These are phyloP conservation scores for Fraxinus anomala DNA, from an alignment of 257 asterid genomes.

Conservation along the genomic window DNA sequence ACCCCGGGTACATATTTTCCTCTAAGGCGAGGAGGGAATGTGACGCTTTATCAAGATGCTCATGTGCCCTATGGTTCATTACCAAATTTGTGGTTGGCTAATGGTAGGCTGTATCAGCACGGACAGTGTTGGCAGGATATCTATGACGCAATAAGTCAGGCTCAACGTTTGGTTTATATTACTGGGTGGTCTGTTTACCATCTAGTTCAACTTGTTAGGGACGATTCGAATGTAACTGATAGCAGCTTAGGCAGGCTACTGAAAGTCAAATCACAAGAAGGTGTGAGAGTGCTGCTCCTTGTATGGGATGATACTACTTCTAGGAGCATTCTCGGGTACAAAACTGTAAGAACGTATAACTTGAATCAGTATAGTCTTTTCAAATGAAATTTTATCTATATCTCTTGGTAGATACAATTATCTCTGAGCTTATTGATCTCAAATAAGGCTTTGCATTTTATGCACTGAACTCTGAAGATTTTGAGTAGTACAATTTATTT, in stretches of 20 bases:
- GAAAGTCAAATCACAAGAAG: slow-evolving; percentile 80
- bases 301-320: slow-evolving; percentile 96
- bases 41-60: slow-evolving; percentile 80
- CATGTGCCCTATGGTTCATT: slow-evolving; percentile 57
- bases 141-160: slow-evolving; percentile 59
- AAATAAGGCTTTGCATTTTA: not conserved
- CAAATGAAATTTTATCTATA: too few species aligned
- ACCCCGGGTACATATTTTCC: slow-evolving; percentile 90
- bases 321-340: slow-evolving; percentile 66
- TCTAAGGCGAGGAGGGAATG: slow-evolving; percentile 66
- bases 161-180: slow-evolving; percentile 70
- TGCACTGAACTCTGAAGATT: not conserved
- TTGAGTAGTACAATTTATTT: not conserved
- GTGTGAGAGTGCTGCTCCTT: slow-evolving; percentile 77
- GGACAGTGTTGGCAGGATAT: slow-evolving; percentile 84
- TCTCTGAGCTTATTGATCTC: too few species aligned
- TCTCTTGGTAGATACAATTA: too few species aligned
- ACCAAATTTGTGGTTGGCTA: slow-evolving; percentile 58
- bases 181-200: slow-evolving; percentile 94
- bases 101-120: slow-evolving; percentile 58
- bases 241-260: slow-evolving; percentile 66
- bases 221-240: slow-evolving; percentile 39
- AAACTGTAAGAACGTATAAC: slow-evolving; percentile 54
- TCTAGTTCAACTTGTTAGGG: slow-evolving; percentile 72
- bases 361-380: too few species aligned